phyloP scores from a whole-genome alignment of 1,284 basidiomycete species.

The Cerioporus squamosus region DNA sequence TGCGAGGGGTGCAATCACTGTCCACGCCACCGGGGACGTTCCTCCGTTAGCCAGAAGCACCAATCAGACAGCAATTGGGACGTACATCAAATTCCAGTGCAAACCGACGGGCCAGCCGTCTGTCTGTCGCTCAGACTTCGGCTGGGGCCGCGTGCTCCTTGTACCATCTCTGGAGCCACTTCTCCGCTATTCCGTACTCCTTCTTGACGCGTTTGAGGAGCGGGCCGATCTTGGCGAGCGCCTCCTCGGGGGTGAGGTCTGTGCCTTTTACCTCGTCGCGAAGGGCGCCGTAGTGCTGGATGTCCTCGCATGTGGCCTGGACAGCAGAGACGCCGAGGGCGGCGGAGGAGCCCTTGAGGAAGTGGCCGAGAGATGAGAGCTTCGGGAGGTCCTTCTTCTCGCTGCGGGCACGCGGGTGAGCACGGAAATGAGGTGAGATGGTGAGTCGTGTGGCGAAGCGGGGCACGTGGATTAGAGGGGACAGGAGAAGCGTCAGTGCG shows the following conservation, averaged over 20 bases:
- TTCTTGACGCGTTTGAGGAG: slow-evolving; percentile 56
- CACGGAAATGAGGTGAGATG: too few relatives aligned
- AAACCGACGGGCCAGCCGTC: not conserved
- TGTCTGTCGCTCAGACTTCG: slow-evolving; percentile 12
- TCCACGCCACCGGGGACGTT: too few relatives aligned
- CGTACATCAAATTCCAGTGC: not conserved
- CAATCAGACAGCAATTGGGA: not conserved
- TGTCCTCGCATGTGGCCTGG: slow-evolving; percentile 83
- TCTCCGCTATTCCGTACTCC: slow-evolving; percentile 62
- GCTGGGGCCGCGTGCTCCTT: slow-evolving; percentile 22
- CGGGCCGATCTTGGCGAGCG: slow-evolving; percentile 63
- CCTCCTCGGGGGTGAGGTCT: slow-evolving; percentile 57
- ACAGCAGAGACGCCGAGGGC: slow-evolving; percentile 86
- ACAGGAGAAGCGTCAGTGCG: slow-evolving; percentile 21
- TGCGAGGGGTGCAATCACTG: too few relatives aligned
- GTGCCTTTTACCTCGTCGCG: slow-evolving; percentile 54
- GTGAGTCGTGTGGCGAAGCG: not conserved
- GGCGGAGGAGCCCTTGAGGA: slow-evolving; percentile 93
- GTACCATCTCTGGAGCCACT: slow-evolving; percentile 57
- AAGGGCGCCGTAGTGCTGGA: slow-evolving; percentile 83
- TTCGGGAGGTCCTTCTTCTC: slow-evolving; percentile 58
- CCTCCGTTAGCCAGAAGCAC: too few relatives aligned
- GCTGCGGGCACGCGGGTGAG: slow-evolving; percentile 40
- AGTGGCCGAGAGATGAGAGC: slow-evolving; percentile 85
- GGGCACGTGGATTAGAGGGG: not conserved